These are phyloP conservation scores for Rubia yunnanensis DNA, from an alignment of 257 asterid genomes.

Conservation along the genomic window DNA sequence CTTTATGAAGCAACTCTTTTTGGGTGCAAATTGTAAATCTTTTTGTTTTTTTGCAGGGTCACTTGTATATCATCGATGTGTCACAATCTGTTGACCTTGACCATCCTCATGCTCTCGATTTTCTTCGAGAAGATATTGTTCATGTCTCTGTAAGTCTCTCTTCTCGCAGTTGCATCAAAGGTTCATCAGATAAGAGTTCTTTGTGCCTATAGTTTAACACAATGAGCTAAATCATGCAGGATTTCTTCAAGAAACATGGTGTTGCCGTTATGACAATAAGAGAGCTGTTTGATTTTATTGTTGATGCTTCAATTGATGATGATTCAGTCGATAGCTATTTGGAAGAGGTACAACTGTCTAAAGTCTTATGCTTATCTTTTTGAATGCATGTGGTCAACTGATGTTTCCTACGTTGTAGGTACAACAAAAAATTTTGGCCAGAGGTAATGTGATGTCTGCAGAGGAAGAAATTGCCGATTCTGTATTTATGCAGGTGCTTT, in stretches of 20 bases:
- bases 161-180: not conserved
- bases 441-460: constrained; percentile 69
- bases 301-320: constrained; percentile 72
- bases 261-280: constrained; percentile 88
- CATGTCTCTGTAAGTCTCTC: constrained; percentile 70
- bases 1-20: not conserved
- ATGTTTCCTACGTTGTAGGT: constrained; percentile 30
- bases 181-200: not conserved
- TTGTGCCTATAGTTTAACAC: not conserved
- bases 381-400: constrained; percentile 7
- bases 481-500: constrained; percentile 69
- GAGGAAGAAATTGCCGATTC: constrained; percentile 93
- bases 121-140: constrained; percentile 77
- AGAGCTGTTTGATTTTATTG: constrained; percentile 83
- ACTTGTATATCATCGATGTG: constrained; percentile 84
- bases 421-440: constrained; percentile 68
- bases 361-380: constrained; percentile 1
- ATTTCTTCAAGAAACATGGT: constrained; percentile 79
- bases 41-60: constrained; percentile 43
- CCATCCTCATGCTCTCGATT: constrained; percentile 91
- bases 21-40: not conserved
- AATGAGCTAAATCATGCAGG: constrained; percentile 33
- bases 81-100: constrained; percentile 97
- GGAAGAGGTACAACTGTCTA: constrained; percentile 51
- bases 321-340: constrained; percentile 76